These are phyloP conservation scores for Acer saccharum DNA, from an alignment of 345 rosid genomes.

Conservation along the genomic window DNA sequence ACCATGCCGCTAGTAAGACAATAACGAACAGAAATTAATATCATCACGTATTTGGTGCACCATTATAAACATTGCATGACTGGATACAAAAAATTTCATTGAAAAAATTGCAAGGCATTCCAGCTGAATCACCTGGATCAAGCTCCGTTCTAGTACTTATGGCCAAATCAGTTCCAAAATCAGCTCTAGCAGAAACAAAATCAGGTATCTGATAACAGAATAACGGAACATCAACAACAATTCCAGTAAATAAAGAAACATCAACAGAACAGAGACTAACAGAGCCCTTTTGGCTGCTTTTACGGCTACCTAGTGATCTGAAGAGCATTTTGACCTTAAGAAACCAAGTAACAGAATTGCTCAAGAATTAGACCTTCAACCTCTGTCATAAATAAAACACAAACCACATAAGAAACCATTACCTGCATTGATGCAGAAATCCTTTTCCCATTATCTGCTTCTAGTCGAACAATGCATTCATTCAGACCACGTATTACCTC, in stretches of 20 bases:
- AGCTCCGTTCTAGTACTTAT: slow-evolving; percentile 78
- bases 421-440: slow-evolving; percentile 94
- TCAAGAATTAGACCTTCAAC: slow-evolving; percentile 5
- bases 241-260: background rate
- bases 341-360: slow-evolving; percentile 6
- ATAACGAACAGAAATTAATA: slow-evolving; percentile 7
- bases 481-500: slow-evolving; percentile 84
- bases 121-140: slow-evolving; percentile 66
- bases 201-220: slow-evolving; percentile 65
- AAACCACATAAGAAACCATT: slow-evolving; percentile 21
- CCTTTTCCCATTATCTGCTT: slow-evolving; percentile 67
- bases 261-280: background rate
- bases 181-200: slow-evolving; percentile 76
- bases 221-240: background rate
- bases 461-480: slow-evolving; percentile 86
- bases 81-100: slow-evolving; percentile 10
- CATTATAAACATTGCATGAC: background rate
- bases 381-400: background rate
- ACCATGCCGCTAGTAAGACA: slow-evolving; percentile 68
- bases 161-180: slow-evolving; percentile 86
- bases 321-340: slow-evolving; percentile 9
- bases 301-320: background rate
- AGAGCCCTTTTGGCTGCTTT: background rate
- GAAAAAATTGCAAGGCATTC: slow-evolving; percentile 4
- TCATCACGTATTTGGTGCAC: slow-evolving; percentile 7